phyloP scores from a whole-genome alignment of 2,329 filamentous ascomycete genomes.

The Pseudohalonectria lignicola region DNA sequence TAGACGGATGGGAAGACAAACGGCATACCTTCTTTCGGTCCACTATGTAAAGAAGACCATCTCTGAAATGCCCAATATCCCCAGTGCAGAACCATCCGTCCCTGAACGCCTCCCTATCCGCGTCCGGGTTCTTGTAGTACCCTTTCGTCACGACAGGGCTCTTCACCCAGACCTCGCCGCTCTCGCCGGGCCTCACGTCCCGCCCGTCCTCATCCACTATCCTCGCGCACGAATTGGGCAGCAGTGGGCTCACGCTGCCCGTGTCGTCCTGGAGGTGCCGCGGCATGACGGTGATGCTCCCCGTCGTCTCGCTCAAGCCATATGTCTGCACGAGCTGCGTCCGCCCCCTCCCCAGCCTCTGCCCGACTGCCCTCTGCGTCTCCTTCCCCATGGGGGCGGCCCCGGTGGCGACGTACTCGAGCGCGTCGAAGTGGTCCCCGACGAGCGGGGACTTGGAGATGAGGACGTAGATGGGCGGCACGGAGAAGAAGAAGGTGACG shows the following conservation, averaged over 20 bases:
- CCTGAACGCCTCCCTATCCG: constrained; percentile 47
- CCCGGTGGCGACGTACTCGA: constrained; percentile 36
- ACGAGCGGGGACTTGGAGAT: constrained; percentile 46
- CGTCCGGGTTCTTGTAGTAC: constrained; percentile 58
- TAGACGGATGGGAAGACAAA: no score
- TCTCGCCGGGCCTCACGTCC: constrained; percentile 24
- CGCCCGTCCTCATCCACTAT: constrained; percentile 26
- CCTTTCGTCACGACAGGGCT: constrained; percentile 64
- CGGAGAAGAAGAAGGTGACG: constrained; percentile 45
- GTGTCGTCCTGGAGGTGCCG: constrained; percentile 26
- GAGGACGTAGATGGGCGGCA: constrained; percentile 49
- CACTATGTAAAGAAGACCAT: constrained; percentile 64
- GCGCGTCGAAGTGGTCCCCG: constrained; percentile 39
- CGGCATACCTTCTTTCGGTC: constrained; percentile 57
- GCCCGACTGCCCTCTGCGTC: constrained; percentile 36
- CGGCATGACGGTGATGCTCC: constrained; percentile 33
- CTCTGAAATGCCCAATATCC: constrained; percentile 63
- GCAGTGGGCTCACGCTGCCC: constrained; percentile 31
- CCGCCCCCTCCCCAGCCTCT: constrained; percentile 30
- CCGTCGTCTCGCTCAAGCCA: constrained; percentile 46
- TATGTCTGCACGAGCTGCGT: constrained; percentile 40
- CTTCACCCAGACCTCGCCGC: constrained; percentile 56
- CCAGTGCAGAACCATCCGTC: constrained; percentile 67
- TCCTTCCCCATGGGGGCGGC: constrained; percentile 46
- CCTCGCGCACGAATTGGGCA: constrained; percentile 23